Base-by-base conservation (phyloP, 768 basidiomycete genomes). In the Amanita pallidorosea region DNA sequence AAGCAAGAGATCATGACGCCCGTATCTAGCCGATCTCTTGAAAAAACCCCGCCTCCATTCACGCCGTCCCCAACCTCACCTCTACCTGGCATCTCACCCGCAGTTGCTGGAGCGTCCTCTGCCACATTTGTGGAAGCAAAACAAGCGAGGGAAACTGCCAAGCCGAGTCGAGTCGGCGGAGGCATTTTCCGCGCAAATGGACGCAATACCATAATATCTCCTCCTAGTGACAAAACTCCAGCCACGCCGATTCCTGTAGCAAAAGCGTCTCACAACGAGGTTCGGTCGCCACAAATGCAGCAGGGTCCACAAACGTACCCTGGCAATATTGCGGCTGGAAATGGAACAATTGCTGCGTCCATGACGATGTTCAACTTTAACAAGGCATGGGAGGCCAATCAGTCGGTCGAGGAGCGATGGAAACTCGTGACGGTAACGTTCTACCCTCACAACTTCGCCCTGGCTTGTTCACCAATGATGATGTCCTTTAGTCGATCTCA, bases 121-220 rank as follows among this genome's bases (percentile, higher is more conserved):
- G 56, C 53, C 5, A 72, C 77, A 2, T 85, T 85, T 63, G 65
- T 70, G 53, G 76, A 81, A 23, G 81, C 76, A 5, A 84, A 81
- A 58, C 69, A 75, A 48, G 70, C 69, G 0, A 76, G 84, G 23
- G 74, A 79, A 12, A 69, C 49, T 40, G 65, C 64, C 11, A 74
- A 68, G 49, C 65, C 57, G 15, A 70, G 67, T 49, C 70, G 70
- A 36, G 74, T 80, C 3, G 80, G 83, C 0, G 87, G 85, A 7
- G 87, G 86, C 0, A 83, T 90, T 46, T 86, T 90, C 66, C 75
- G 80, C 23, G 65, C 72, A 2, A 72, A 78, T 11, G 88, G 87
- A 1, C 67, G 76, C 15, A 76, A 73, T 40, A 82, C 76, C 2
- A 62, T 88, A 8, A 76, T 88, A 54, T 59, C 70, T n/a, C n/a